phyloP scores from a whole-genome alignment of 306 rosid genomes.

The Lablab purpureus region DNA sequence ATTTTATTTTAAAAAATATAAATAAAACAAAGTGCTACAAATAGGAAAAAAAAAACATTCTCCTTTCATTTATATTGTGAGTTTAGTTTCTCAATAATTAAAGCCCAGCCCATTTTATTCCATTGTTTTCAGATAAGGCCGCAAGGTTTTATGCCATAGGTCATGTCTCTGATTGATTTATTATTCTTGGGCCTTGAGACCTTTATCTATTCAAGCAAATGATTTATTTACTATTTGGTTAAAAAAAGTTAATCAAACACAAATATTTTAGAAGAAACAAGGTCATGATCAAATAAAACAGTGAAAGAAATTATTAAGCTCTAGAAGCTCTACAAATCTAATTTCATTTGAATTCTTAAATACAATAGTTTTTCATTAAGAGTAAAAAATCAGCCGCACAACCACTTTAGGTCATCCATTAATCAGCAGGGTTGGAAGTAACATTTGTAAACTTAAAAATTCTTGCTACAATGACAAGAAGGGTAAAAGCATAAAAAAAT shows the following conservation, averaged over 20 bases:
- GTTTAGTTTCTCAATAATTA: background rate
- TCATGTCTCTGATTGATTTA: background rate
- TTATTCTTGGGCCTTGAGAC: background rate
- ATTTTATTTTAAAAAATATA: too few relatives aligned
- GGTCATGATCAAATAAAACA: too few relatives aligned
- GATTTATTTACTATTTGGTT: background rate
- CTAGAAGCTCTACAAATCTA: too few relatives aligned
- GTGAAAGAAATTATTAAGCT: too few relatives aligned
- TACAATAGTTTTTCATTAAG: too few relatives aligned
- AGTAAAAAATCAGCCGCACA: too few relatives aligned
- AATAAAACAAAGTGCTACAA: too few relatives aligned
- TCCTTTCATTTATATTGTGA: too few relatives aligned
- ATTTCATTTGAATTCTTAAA: too few relatives aligned
- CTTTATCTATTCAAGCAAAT: background rate
- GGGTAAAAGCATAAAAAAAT: too few relatives aligned
- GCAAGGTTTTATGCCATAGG: background rate
- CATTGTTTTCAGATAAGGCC: background rate
- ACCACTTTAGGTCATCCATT: background rate
- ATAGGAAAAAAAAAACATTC: too few relatives aligned
- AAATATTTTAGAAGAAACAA: background rate
- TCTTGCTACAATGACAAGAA: too few relatives aligned
- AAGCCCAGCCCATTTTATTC: background rate
- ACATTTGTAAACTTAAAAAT: background rate
- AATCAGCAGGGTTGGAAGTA: background rate
- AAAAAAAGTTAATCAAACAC: background rate